A percentile compares a stretch with the other conserved stretches of the same genome.
phyloP scores from a whole-genome alignment of 805 yeast genomes.

The Cyberlindnera mississippiensis region DNA sequence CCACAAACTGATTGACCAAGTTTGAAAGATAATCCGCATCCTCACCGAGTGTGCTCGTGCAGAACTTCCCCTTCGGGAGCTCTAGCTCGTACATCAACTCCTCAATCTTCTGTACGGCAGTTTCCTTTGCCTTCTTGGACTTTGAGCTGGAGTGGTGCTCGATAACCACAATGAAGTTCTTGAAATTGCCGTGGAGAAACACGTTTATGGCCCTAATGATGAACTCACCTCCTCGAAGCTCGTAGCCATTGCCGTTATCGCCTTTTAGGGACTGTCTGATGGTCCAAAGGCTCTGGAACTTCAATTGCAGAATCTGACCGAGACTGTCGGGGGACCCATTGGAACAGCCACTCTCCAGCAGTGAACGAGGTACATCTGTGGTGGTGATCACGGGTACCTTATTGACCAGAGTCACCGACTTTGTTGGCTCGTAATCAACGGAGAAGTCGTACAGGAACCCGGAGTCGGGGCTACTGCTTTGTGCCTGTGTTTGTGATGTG shows the following conservation, averaged over 20 bases:
- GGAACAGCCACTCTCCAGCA: conserved; percentile 47
- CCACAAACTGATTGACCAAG: conserved; percentile 11
- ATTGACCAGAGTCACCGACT: conserved; percentile 20
- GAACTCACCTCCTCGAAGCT: conserved; percentile 39
- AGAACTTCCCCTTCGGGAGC: conserved; percentile 13
- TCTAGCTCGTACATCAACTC: conserved; percentile 7
- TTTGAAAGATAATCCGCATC: conserved; percentile 4
- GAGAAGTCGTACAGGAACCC: conserved; percentile 15
- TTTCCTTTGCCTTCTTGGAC: neutral
- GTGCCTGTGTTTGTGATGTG: conserved; percentile 30
- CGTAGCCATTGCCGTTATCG: conserved; percentile 68
- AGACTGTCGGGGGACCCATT: conserved; percentile 54
- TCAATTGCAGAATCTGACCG: conserved; percentile 49
- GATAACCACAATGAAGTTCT: conserved; percentile 52
- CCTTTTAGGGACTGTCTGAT: conserved; percentile 67
- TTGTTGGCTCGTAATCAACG: conserved; percentile 18
- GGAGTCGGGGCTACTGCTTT: conserved; percentile 21
- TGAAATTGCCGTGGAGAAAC: conserved; percentile 68
- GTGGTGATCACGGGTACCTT: conserved; percentile 29
- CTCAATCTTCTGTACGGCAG: conserved; percentile 4
- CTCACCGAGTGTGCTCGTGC: conserved; percentile 2
- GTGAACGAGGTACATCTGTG: conserved; percentile 25
- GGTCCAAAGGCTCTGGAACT: conserved; percentile 67
- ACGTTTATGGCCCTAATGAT: conserved; percentile 64
- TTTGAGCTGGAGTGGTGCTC: conserved; percentile 10